These are phyloP conservation scores for Golubevia sp. DNA, from an alignment of 1,284 basidiomycete species.

Conservation along the genomic window DNA sequence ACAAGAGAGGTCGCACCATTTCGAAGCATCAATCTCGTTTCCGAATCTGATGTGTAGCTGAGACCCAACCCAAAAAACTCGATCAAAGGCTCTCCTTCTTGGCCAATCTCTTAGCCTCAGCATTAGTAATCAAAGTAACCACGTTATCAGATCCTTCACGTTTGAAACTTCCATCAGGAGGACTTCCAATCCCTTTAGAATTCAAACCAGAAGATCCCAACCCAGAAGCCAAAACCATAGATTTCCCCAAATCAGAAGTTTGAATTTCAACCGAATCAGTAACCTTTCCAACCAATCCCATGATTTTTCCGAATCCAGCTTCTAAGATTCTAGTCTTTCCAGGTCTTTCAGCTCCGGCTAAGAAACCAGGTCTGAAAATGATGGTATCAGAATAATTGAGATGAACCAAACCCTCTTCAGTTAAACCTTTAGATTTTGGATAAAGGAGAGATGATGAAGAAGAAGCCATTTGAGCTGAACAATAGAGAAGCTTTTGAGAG, in stretches of 20 bases:
- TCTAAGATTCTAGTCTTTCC: slow-evolving; percentile 62
- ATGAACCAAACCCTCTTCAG: slow-evolving; percentile 71
- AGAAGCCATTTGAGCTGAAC: slow-evolving; percentile 66
- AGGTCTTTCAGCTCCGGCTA: slow-evolving; percentile 62
- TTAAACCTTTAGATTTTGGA: slow-evolving; percentile 71
- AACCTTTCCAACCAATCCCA: too few relatives aligned
- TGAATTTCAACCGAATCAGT: slow-evolving; percentile 8
- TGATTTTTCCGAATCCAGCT: neutral
- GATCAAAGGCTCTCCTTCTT: too few relatives aligned
- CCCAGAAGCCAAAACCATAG: slow-evolving; percentile 21
- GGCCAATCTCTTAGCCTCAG: slow-evolving; percentile 3
- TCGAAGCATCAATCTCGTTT: too few relatives aligned
- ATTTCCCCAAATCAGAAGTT: slow-evolving; percentile 16
- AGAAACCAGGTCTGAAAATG: slow-evolving; percentile 70
- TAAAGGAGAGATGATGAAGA: slow-evolving; percentile 34
- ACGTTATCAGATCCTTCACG: neutral
- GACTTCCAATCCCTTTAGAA: neutral
- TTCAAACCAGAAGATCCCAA: slow-evolving; percentile 12
- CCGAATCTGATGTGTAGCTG: too few relatives aligned
- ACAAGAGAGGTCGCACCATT: too few relatives aligned
- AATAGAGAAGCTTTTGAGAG: slow-evolving; percentile 71
- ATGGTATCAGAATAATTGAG: slow-evolving; percentile 74
- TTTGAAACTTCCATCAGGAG: slow-evolving; percentile 10
- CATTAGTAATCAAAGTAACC: slow-evolving; percentile 11
- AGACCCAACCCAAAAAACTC: too few relatives aligned